phyloP scores from a whole-genome alignment of 1,139 yeast species.

The Candida sojae region DNA sequence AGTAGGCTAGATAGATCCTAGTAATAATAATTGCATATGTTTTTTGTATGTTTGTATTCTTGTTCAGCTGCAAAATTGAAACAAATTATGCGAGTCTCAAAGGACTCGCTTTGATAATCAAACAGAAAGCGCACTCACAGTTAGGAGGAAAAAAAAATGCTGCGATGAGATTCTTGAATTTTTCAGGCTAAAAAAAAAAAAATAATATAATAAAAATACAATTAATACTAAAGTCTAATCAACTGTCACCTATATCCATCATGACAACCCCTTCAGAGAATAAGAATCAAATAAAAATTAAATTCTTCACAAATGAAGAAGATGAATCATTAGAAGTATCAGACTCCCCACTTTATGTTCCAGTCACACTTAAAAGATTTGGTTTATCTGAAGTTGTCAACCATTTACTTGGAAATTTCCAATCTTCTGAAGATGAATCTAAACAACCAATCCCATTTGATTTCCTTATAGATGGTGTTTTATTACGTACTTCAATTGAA shows the following conservation, averaged over 20 bases:
- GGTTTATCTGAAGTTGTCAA: slow-evolving; percentile 95
- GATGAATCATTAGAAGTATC: slow-evolving; percentile 71
- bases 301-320: slow-evolving; percentile 83
- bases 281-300: slow-evolving; percentile 62
- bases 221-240: neutral
- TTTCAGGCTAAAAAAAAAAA: neutral
- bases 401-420: slow-evolving; percentile 57
- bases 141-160: neutral
- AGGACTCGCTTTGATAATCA: too few relatives aligned
- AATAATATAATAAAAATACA: neutral
- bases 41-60: neutral
- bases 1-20: neutral
- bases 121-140: too few relatives aligned
- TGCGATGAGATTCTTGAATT: slow-evolving; percentile 6
- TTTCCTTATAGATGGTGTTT: slow-evolving; percentile 81
- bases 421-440: slow-evolving; percentile 27
- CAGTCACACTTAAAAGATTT: slow-evolving; percentile 79
- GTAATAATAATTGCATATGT: neutral
- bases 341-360: slow-evolving; percentile 87
- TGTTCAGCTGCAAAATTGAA: neutral
- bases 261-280: slow-evolving; percentile 20
- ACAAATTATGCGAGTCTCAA: neutral
- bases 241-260: too few relatives aligned
- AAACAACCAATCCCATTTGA: slow-evolving; percentile 85
- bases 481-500: slow-evolving; percentile 75